phyloP scores from a whole-genome alignment of 2,329 filamentous ascomycete genomes.

The Colletotrichum viniferum region DNA sequence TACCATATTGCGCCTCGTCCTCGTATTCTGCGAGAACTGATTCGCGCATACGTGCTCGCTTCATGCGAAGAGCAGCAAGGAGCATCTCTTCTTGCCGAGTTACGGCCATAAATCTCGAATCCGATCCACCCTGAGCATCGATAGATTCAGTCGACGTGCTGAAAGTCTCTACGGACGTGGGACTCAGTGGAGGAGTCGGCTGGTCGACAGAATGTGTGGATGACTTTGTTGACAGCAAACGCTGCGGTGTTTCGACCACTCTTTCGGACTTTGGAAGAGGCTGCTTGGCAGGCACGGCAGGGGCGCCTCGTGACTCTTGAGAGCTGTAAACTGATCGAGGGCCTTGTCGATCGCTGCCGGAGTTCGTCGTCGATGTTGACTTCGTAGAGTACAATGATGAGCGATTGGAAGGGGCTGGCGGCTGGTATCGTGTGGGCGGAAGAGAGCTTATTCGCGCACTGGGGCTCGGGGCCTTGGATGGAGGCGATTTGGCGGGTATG shows the following conservation, averaged over 20 bases:
- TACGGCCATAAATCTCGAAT: slow-evolving; percentile 59
- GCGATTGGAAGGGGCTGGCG: slow-evolving; percentile 18
- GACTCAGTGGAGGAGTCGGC: slow-evolving; percentile 56
- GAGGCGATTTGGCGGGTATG: slow-evolving; percentile 37
- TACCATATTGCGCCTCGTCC: slow-evolving; percentile 28
- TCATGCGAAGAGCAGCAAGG: slow-evolving; percentile 59
- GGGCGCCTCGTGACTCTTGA: slow-evolving; percentile 45
- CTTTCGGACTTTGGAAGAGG: not conserved
- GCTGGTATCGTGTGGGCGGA: slow-evolving; percentile 20
- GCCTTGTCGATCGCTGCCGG: slow-evolving; percentile 34
- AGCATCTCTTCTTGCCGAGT: slow-evolving; percentile 64
- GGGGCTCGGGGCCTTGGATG: slow-evolving; percentile 22
- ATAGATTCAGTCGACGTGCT: slow-evolving; percentile 44
- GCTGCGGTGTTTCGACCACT: not conserved
- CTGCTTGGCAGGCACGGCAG: slow-evolving; percentile 34
- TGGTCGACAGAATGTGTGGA: slow-evolving; percentile 37
- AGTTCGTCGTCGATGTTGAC: slow-evolving; percentile 40
- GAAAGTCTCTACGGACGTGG: slow-evolving; percentile 55
- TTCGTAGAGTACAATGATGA: slow-evolving; percentile 39
- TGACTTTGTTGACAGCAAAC: slow-evolving; percentile 4
- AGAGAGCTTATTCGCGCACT: slow-evolving; percentile 34
- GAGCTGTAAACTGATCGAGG: slow-evolving; percentile 32
- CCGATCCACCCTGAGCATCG: slow-evolving; percentile 33
- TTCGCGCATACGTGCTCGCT: slow-evolving; percentile 60
- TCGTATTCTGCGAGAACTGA: slow-evolving; percentile 48